Conservation (phyloP, 208 protist genomes). For the Leishmania arabica region DNA sequence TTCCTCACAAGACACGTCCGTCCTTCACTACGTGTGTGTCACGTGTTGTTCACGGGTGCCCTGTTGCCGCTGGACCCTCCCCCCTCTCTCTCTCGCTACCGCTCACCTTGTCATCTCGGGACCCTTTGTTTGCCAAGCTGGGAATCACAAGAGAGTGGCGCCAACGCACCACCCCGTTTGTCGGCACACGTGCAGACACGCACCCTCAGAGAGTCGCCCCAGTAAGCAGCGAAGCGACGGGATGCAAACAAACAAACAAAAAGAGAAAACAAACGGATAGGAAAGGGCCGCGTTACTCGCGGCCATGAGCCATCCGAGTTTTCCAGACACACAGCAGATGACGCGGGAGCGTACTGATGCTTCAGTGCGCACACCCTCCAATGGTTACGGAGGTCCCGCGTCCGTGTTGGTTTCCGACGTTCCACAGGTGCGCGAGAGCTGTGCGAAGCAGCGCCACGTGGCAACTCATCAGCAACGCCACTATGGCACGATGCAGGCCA, state of each 20-base stretch:
- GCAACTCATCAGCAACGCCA: neutral
- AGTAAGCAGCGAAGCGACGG: no score
- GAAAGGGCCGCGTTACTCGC: neutral
- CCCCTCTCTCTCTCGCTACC: no score
- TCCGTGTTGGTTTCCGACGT: slow-evolving; percentile 2
- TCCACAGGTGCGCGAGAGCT: slow-evolving; percentile 13
- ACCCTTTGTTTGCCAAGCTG: no score
- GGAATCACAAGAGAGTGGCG: no score
- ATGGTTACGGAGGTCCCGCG: slow-evolving; percentile 4
- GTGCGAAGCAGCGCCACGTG: slow-evolving; percentile 7
- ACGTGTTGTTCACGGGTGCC: no score
- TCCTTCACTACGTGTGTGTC: no score
- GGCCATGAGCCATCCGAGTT: neutral
- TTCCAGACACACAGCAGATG: neutral
- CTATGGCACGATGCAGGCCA: slow-evolving; percentile 40
- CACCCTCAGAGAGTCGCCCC: no score
- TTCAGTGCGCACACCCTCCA: slow-evolving; percentile 34
- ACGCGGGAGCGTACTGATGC: slow-evolving; percentile 3
- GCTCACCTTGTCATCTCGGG: no score
- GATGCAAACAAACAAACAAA: neutral
- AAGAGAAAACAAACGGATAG: neutral
- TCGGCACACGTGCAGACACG: no score
- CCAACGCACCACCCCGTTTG: no score
- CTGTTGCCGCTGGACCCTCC: no score
- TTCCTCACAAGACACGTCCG: no score